Conservation (phyloP, 1,284 basidiomycete genomes). For the Lignosus rhinocerotis region DNA sequence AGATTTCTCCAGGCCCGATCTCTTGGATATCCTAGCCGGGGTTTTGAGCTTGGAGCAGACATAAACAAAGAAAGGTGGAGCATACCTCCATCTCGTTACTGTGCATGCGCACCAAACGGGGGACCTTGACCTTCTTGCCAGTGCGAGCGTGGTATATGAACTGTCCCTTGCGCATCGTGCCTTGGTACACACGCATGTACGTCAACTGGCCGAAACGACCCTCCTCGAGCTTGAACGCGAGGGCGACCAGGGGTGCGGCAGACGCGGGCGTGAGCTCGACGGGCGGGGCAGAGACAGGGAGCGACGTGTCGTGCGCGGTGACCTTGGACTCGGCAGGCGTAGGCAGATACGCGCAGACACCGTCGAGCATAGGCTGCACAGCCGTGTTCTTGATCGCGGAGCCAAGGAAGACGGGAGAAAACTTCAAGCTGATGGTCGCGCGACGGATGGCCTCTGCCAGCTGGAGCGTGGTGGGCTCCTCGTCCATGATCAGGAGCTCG, state of each 20-base stretch:
- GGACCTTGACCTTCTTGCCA: constrained; percentile 99
- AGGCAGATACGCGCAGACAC: constrained; percentile 94
- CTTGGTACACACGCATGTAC: constrained; percentile 99
- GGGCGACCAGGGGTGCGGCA: constrained; percentile 86
- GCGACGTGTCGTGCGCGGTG: constrained; percentile 81
- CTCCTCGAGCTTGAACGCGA: constrained; percentile 99
- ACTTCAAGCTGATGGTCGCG: constrained; percentile 85
- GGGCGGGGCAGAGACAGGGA: constrained; percentile 65
- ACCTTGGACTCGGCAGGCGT: constrained; percentile 83
- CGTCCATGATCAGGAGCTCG: constrained; percentile 90
- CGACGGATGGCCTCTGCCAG: constrained; percentile 88
- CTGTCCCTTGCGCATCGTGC: constrained; percentile 82
- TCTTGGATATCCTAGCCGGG: constrained; percentile 80
- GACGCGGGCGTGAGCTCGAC: constrained; percentile 81
- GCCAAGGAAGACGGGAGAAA: constrained; percentile 96
- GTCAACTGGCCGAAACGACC: constrained; percentile 97
- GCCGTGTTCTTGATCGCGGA: constrained; percentile 98
- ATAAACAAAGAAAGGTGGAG: no score
- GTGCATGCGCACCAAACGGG: constrained; percentile 96
- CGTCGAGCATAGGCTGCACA: constrained; percentile 93
- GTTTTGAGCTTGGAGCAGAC: background rate
- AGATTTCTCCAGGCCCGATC: constrained; percentile 98
- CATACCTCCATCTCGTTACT: constrained; percentile 96
- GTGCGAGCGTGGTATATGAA: constrained; percentile 93
- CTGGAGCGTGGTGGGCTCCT: constrained; percentile 71